Evolutionary conservation across 169 alveolate genomes (phyloP), one percentile per base, ranked within the genome.

Genomic region (Plasmodium falciparum): DNA sequence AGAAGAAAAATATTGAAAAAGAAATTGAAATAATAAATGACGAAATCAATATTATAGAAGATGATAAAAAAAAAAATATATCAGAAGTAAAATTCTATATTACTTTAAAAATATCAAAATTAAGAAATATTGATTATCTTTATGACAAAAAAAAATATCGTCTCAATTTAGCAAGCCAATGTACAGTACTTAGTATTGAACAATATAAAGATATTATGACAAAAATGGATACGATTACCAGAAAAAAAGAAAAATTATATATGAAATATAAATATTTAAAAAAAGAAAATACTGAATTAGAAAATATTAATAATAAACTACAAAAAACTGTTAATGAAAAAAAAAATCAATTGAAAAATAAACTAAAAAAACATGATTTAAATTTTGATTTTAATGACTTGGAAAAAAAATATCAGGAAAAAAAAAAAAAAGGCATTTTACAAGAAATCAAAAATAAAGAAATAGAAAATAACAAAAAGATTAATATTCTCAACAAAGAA

Each of bases 141-240:
- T 78, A 78, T 78, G 89, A 78, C 20, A 78, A 78, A 66, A 78
- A 78, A 78, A 78, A 78, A 70, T 78, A 78, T 70, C 75, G 89
- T 50, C 45, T 78, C 65, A 78, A 78, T 78, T 65, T 66, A 61
- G 66, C 71, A 11, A 59, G 67, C 61, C 26, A 78, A 6, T 78
- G 89, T 49, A 59, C 78, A 20, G 67, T 78, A 20, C 58, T 78
- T 43, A 78, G 89, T 24, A 29, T 39, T 9, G 78, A 78, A 15
- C 89, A 78, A 47, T 78, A 78, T 45, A 52, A 59, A 43, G 76
- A 66, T 70, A 66, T 78, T 6, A 52, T 65, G 54, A 33, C 65
- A 49, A 78, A 78, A 66, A 78, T 78, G 49, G 71, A 78, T 20
- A 22, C 11, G 2, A 33, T 65, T 45, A 22, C 54, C 9, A 39